Base-by-base conservation (phyloP, 805 yeast species). In the Saccharomycopsis javanensis region DNA sequence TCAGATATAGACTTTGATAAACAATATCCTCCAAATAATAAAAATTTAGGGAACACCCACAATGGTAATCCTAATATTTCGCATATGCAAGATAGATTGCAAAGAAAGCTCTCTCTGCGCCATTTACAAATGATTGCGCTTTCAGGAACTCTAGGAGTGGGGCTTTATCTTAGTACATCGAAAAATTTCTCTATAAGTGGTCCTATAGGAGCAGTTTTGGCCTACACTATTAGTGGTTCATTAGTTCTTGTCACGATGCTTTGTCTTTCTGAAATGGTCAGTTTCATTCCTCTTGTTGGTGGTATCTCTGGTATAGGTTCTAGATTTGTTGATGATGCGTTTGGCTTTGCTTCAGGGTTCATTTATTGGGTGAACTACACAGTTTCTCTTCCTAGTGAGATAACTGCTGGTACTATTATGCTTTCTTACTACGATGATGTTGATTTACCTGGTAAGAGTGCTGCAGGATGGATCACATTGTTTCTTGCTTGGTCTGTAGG, bases 131-230 rank as follows among this genome's bases (percentile, higher is more conserved):
- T 86, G 82, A 82, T 86, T 51, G 86, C 91, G 0, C 72, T 87
- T 31, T 89, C 90, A 2, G 92, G 90, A 1, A 85, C 91, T 0
- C 68, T 86, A 4, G 94, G 94, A 1, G 92, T 86, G 15, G 94
- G 95, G 0, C 68, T 86, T 18, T 76, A 84, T 57, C 70, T 86
- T 25, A 80, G 83, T 48, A 79, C 86, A 5, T 91, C 94, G 3
- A 83, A 85, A 64, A 86, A 89, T 0, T 76, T 86, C 55, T 75
- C 82, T 18, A 81, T 82, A 16, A 85, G 87, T 1, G 95, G 95
- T 1, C 92, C 92, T 0, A 71, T 86, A 55, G 95, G 95, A 0
- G 80, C 88, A 7, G 69, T 86, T 4, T 63, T 86, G 13, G 91
- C 92, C 1, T 86, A 82, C 65, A 56, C 76, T 0, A 69, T 86